Percentiles rank a stretch among this genome's conserved stretches.
Conservation (phyloP, 2,329 filamentous ascomycete species). For the Penicillium brasilianum region DNA sequence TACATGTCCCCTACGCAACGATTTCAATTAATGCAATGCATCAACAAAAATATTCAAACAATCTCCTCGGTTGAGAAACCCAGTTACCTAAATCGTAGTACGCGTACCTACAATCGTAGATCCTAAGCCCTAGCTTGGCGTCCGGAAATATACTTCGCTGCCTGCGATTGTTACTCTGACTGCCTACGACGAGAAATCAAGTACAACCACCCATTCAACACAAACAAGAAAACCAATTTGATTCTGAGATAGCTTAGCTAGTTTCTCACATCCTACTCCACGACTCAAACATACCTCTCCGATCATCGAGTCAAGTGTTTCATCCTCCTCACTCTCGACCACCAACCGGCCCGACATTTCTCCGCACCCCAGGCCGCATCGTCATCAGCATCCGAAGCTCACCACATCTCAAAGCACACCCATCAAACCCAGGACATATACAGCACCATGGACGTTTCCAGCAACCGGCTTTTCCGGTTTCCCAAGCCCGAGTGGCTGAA, state of each 20-base stretch:
- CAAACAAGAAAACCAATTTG: neutral
- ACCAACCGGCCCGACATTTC: conserved; percentile 24
- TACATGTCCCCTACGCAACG: conserved; percentile 6
- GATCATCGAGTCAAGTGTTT: neutral
- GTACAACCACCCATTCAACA: neutral
- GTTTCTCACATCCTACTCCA: neutral
- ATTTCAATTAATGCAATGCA: conserved; percentile 4
- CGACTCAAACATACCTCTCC: neutral
- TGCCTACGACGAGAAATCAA: neutral
- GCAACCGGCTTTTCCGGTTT: conserved; percentile 68
- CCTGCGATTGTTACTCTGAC: neutral
- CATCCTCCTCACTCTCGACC: neutral
- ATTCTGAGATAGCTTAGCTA: neutral
- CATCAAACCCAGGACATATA: neutral
- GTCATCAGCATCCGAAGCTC: conserved; percentile 25
- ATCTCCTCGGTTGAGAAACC: neutral
- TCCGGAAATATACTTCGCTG: neutral
- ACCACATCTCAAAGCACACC: conserved; percentile 14
- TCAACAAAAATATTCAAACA: neutral
- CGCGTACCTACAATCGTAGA: neutral
- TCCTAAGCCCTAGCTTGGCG: neutral
- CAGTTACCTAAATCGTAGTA: neutral
- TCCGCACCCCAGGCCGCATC: conserved; percentile 18
- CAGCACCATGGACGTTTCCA: conserved; percentile 49
- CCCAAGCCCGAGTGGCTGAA: conserved; percentile 70